These are phyloP conservation scores for Salisapilia sapeloensis DNA, from an alignment of 352 stramenopile species.

Conservation along the genomic window DNA sequence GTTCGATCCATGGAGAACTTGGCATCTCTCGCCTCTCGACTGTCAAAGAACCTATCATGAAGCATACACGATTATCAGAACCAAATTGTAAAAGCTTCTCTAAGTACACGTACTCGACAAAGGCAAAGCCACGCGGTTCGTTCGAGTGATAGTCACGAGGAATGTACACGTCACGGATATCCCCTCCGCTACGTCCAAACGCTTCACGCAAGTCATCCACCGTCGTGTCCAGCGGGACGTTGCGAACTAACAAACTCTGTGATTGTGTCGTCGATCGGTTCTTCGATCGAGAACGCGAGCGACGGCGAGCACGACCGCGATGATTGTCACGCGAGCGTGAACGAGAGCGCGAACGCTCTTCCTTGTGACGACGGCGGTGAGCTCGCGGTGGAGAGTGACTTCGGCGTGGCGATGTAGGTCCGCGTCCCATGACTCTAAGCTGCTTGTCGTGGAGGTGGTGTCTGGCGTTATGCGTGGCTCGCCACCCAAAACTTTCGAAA, in stretches of 20 bases:
- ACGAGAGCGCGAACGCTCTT: conserved; percentile 4
- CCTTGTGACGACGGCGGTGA: conserved; percentile 7
- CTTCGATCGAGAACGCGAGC: no score
- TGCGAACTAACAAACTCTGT: conserved; percentile 35
- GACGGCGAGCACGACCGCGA: no score
- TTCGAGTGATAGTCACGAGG: conserved; percentile 50
- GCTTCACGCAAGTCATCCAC: conserved; percentile 21
- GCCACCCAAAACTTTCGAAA: no score
- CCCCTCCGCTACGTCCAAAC: conserved; percentile 27
- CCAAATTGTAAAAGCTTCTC: conserved; percentile 1
- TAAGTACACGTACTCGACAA: conserved; percentile 35
- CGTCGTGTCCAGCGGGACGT: conserved; percentile 14
- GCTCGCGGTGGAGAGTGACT: conserved; percentile 4
- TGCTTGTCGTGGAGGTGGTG: no score
- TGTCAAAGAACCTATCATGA: conserved; percentile 23
- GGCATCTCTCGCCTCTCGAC: conserved; percentile 36
- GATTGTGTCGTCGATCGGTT: conserved; percentile 9
- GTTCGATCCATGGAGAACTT: conserved; percentile 65
- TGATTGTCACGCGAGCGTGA: conserved; percentile 13
- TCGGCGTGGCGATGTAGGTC: no score
- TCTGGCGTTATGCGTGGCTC: no score
- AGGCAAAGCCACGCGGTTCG: conserved; percentile 69
- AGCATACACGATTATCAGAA: background rate
- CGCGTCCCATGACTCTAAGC: no score
- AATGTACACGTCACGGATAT: conserved; percentile 77